Evolutionary conservation across 2,329 filamentous ascomycete species (phyloP).

Genomic region (Rachicladosporium sp.): DNA sequence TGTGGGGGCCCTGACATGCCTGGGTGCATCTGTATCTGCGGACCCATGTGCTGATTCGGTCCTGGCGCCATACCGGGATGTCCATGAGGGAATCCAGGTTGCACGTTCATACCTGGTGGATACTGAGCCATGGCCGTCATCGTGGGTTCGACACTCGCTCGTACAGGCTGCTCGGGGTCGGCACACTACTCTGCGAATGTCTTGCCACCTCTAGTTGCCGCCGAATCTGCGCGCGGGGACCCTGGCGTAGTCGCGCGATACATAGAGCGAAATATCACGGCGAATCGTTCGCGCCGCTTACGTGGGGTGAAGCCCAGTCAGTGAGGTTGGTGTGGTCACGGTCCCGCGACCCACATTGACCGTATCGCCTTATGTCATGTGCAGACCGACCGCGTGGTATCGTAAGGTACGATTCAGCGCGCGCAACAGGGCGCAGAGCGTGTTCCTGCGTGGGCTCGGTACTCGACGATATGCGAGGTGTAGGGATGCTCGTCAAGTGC

Average conservation of each 20-base stretch:
- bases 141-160: constrained; percentile 1
- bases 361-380: background rate
- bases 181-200: too few species aligned
- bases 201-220: too few species aligned
- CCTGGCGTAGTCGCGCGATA: too few species aligned
- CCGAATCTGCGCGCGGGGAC: too few species aligned
- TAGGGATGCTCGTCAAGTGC: background rate
- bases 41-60: constrained; percentile 56
- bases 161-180: background rate
- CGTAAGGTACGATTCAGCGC: too few species aligned
- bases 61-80: constrained; percentile 55
- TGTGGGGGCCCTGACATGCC: constrained; percentile 60
- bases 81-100: constrained; percentile 53
- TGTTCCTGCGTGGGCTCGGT: constrained; percentile 25
- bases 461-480: constrained; percentile 1
- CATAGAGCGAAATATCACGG: too few species aligned
- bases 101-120: constrained; percentile 55
- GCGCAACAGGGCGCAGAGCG: constrained; percentile 14
- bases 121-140: constrained; percentile 59
- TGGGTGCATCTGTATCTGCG: constrained; percentile 57
- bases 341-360: too few species aligned
- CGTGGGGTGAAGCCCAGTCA: too few species aligned
- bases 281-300: too few species aligned
- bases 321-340: too few species aligned
- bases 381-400: too few species aligned